Evolutionary conservation across 768 basidiomycete genomes (phyloP).

Genomic region (Termitomyces sp.): DNA sequence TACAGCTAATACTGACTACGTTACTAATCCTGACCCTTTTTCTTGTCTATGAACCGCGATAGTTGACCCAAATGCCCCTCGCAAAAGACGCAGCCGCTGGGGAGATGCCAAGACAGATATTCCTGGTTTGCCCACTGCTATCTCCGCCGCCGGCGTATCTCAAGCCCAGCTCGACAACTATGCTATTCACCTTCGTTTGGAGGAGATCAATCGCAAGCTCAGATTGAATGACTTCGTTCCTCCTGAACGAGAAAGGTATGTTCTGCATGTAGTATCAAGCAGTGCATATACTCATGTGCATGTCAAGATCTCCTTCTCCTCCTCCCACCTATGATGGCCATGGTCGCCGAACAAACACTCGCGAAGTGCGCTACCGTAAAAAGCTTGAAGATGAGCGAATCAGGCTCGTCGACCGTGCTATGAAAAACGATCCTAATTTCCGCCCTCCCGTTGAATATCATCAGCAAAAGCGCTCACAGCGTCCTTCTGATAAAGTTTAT

Average conservation of each 20-base stretch:
- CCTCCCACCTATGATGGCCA: slow-evolving; percentile 97
- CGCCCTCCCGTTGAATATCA: slow-evolving; percentile 96
- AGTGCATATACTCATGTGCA: slow-evolving; percentile 22
- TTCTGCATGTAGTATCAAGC: not conserved
- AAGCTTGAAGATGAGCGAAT: slow-evolving; percentile 92
- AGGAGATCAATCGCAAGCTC: slow-evolving; percentile 96
- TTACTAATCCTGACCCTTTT: slow-evolving; percentile 56
- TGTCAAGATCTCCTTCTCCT: slow-evolving; percentile 82
- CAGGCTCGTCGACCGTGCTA: slow-evolving; percentile 88
- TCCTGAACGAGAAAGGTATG: slow-evolving; percentile 89
- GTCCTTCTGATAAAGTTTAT: slow-evolving; percentile 97
- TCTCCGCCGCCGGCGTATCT: slow-evolving; percentile 89
- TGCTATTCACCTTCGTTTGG: slow-evolving; percentile 90
- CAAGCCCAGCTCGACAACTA: slow-evolving; percentile 97
- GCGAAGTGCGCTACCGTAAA: slow-evolving; percentile 97
- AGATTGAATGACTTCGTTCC: slow-evolving; percentile 93
- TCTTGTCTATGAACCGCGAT: slow-evolving; percentile 35
- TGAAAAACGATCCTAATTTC: slow-evolving; percentile 98
- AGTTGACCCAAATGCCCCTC: slow-evolving; percentile 83
- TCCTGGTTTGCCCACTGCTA: slow-evolving; percentile 91
- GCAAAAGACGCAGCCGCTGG: slow-evolving; percentile 97
- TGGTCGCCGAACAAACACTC: slow-evolving; percentile 96
- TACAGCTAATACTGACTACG: slow-evolving; percentile 34
- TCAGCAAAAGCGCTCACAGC: slow-evolving; percentile 87
- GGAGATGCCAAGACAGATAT: slow-evolving; percentile 91